phyloP scores from a whole-genome alignment of 192 early-diverging fungal genomes.

The Coemansia sp. region DNA sequence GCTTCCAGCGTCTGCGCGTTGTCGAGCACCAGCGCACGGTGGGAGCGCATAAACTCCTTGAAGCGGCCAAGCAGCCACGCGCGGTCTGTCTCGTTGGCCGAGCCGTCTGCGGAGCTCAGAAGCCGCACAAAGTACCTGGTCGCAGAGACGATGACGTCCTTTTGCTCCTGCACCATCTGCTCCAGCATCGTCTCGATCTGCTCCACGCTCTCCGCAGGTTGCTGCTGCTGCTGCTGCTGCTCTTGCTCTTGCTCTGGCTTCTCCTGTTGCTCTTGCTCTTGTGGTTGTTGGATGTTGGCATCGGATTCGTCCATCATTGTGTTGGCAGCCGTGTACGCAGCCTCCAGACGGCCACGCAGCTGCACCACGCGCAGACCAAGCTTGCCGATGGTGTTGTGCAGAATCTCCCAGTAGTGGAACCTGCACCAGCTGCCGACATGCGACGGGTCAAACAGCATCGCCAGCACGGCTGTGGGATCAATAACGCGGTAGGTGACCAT shows the following conservation, averaged over 20 bases:
- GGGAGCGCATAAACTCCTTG: slow-evolving; percentile 62
- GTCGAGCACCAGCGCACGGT: slow-evolving; percentile 54
- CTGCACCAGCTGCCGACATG: slow-evolving; percentile 38
- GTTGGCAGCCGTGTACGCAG: slow-evolving; percentile 31
- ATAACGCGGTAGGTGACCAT: slow-evolving; percentile 93
- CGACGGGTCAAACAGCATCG: slow-evolving; percentile 68
- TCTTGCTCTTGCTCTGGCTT: too few relatives aligned
- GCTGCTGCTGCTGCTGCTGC: slow-evolving; percentile 42
- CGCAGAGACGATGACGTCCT: slow-evolving; percentile 73
- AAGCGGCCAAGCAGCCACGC: slow-evolving; percentile 67
- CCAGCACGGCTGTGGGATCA: slow-evolving; percentile 77
- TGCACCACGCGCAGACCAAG: slow-evolving; percentile 74
- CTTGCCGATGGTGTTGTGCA: slow-evolving; percentile 83
- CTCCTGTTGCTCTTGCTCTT: not conserved
- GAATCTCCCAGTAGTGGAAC: slow-evolving; percentile 83
- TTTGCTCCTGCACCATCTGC: slow-evolving; percentile 74
- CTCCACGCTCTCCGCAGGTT: slow-evolving; percentile 50
- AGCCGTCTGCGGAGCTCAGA: slow-evolving; percentile 51
- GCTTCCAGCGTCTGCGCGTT: slow-evolving; percentile 50
- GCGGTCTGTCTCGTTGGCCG: slow-evolving; percentile 62
- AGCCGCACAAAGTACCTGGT: slow-evolving; percentile 66
- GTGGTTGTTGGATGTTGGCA: slow-evolving; percentile 2
- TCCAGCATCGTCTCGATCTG: slow-evolving; percentile 65
- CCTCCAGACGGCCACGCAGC: slow-evolving; percentile 35
- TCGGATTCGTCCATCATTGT: slow-evolving; percentile 26